These are phyloP conservation scores for Hortiboletus campestris DNA, from an alignment of 768 basidiomycete genomes.

Conservation along the genomic window DNA sequence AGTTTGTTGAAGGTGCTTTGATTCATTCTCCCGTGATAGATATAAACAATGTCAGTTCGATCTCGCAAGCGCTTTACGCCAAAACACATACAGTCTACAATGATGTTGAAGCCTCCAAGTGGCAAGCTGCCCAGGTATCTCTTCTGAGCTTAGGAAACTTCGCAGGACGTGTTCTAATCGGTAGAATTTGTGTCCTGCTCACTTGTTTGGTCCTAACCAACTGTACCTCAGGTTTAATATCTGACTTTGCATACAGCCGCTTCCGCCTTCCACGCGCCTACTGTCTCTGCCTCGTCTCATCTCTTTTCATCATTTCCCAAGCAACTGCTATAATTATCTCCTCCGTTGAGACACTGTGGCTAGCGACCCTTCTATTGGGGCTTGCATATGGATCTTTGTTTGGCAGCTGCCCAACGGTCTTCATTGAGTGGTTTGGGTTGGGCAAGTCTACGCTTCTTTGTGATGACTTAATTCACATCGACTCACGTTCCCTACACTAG, in stretches of 20 bases:
- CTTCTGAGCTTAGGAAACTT: constrained; percentile 81
- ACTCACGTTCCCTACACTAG: constrained; percentile 28
- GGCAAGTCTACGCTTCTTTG: constrained; percentile 43
- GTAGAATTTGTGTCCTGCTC: constrained; percentile 32
- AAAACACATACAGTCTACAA: constrained; percentile 62
- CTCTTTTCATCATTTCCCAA: constrained; percentile 72
- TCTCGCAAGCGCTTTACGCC: constrained; percentile 66
- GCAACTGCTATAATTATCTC: constrained; percentile 52
- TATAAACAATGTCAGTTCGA: constrained; percentile 86
- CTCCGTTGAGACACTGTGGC: constrained; percentile 63
- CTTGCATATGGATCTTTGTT: constrained; percentile 71
- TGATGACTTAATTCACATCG: neutral
- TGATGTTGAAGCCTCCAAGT: constrained; percentile 61
- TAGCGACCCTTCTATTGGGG: constrained; percentile 32
- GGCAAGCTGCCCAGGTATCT: constrained; percentile 86
- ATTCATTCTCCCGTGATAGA: constrained; percentile 37
- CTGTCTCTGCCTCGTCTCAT: constrained; percentile 64
- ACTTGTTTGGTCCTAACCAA: neutral
- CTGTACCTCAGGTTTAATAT: constrained; percentile 50
- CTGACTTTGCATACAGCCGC: constrained; percentile 61
- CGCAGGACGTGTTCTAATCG: constrained; percentile 71
- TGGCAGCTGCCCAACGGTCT: constrained; percentile 68
- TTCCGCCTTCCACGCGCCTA: constrained; percentile 64
- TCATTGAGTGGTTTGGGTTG: constrained; percentile 88
- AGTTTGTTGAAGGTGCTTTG: neutral